phyloP scores from a whole-genome alignment of 129 eudicot species.

The Chrysanthemum makinoi region DNA sequence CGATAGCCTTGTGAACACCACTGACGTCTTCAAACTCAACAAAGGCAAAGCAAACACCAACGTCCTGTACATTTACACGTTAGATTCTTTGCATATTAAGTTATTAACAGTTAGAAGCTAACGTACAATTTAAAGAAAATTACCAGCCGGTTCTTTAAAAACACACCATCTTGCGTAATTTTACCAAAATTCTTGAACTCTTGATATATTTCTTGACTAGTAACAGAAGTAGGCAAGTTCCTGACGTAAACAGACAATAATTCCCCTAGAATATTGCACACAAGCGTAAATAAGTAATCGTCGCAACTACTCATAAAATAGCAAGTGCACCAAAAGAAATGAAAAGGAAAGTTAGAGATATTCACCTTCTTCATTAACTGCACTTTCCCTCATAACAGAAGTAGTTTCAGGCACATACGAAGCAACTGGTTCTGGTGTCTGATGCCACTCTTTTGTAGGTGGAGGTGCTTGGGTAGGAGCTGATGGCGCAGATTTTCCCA shows the following conservation, averaged over 20 bases:
- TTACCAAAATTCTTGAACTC: slow-evolving; percentile 78
- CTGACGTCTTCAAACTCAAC: slow-evolving; percentile 89
- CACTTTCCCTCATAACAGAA: slow-evolving; percentile 40
- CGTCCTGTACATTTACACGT: slow-evolving; percentile 52
- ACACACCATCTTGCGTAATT: slow-evolving; percentile 75
- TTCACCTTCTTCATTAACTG: slow-evolving; percentile 55
- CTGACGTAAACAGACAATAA: slow-evolving; percentile 78
- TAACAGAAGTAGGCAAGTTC: slow-evolving; percentile 68
- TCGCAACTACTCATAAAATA: not conserved
- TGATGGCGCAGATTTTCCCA: slow-evolving; percentile 56
- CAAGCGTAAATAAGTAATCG: not conserved
- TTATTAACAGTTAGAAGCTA: not conserved
- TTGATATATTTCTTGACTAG: slow-evolving; percentile 52
- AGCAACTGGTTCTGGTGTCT: slow-evolving; percentile 44
- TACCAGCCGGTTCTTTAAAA: slow-evolving; percentile 76
- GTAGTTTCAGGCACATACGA: slow-evolving; percentile 43
- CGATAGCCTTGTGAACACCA: slow-evolving; percentile 69
- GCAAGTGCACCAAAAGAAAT: not conserved
- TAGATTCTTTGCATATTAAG: slow-evolving; percentile 4
- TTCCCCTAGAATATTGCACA: slow-evolving; percentile 46
- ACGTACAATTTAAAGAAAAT: not conserved
- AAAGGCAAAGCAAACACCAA: slow-evolving; percentile 87
- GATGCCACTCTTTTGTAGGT: slow-evolving; percentile 55
- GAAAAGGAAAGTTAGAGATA: not conserved
- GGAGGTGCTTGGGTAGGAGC: slow-evolving; percentile 44